A percentile compares a stretch with the other conserved stretches of the same genome.
These are phyloP conservation scores for Acacia melanoxylon DNA, from an alignment of 306 rosid species.

Conservation along the genomic window DNA sequence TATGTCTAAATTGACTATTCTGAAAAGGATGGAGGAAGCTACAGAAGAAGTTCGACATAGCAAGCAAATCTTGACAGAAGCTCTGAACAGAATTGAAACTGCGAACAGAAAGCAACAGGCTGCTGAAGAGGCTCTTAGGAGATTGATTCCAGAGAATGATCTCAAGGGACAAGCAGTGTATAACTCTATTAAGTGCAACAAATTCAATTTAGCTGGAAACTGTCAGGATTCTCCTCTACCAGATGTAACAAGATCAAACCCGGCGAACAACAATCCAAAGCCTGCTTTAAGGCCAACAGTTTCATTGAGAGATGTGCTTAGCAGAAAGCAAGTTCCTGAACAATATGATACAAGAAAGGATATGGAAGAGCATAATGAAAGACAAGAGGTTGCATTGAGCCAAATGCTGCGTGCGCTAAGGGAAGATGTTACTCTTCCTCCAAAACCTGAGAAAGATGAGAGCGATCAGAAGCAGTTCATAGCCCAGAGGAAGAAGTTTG, in stretches of 20 bases:
- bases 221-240: conserved; percentile 43
- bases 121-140: conserved; percentile 69
- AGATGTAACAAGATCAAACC: conserved; percentile 39
- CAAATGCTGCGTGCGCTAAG: conserved; percentile 71
- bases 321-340: conserved; percentile 62
- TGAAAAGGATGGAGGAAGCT: conserved; percentile 79
- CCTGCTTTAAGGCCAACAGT: conserved; percentile 55
- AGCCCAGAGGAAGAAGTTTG: conserved; percentile 77
- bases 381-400: conserved; percentile 64
- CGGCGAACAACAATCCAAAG: conserved; percentile 41
- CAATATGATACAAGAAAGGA: conserved; percentile 37
- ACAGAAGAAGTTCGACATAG: conserved; percentile 69
- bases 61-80: conserved; percentile 74
- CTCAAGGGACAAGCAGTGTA: conserved; percentile 44
- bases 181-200: conserved; percentile 37
- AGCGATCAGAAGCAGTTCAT: conserved; percentile 50
- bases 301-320: conserved; percentile 72
- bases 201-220: background rate
- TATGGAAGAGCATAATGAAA: conserved; percentile 33
- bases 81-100: conserved; percentile 71
- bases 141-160: conserved; percentile 61
- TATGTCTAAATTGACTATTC: conserved; percentile 54
- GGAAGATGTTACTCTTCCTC: conserved; percentile 51
- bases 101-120: conserved; percentile 77
- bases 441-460: conserved; percentile 64